Conservation (phyloP, 257 asterid species). For the Striga asiatica region DNA sequence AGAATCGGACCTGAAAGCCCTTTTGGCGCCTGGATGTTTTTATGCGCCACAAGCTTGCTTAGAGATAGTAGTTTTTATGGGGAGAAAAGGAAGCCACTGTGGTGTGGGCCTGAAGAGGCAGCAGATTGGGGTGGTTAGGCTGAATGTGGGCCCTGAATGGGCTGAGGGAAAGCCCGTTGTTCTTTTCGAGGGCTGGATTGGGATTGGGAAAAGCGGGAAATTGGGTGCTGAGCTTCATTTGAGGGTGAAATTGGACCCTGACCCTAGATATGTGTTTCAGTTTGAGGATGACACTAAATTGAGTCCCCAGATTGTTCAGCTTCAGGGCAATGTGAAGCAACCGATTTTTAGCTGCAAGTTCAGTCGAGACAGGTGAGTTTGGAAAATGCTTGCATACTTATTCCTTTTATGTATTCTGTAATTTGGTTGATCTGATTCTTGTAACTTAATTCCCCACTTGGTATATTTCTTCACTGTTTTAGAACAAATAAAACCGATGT, state of each 20-base stretch:
- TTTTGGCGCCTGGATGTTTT: slow-evolving; percentile 73
- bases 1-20: slow-evolving; percentile 70
- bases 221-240: slow-evolving; percentile 77
- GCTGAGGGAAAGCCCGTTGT: slow-evolving; percentile 65
- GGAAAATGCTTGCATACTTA: background rate
- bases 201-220: slow-evolving; percentile 73
- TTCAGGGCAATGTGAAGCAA: slow-evolving; percentile 71
- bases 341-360: slow-evolving; percentile 97
- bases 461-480: background rate
- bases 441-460: no score
- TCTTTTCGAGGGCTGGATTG: slow-evolving; percentile 86
- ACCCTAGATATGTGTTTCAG: slow-evolving; percentile 86
- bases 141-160: slow-evolving; percentile 91
- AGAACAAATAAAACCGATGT: no score
- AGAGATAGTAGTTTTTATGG: slow-evolving; percentile 68
- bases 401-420: no score
- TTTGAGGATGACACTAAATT: slow-evolving; percentile 79
- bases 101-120: slow-evolving; percentile 74
- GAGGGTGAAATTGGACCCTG: slow-evolving; percentile 84
- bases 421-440: no score
- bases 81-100: slow-evolving; percentile 75
- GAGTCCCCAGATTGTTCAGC: slow-evolving; percentile 89
- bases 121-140: slow-evolving; percentile 64
- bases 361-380: slow-evolving; percentile 69
- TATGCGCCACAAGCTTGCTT: slow-evolving; percentile 56